Evolutionary conservation across 108 stramenopile species (phyloP).

Genomic region (Aurantiochytrium sp.): DNA sequence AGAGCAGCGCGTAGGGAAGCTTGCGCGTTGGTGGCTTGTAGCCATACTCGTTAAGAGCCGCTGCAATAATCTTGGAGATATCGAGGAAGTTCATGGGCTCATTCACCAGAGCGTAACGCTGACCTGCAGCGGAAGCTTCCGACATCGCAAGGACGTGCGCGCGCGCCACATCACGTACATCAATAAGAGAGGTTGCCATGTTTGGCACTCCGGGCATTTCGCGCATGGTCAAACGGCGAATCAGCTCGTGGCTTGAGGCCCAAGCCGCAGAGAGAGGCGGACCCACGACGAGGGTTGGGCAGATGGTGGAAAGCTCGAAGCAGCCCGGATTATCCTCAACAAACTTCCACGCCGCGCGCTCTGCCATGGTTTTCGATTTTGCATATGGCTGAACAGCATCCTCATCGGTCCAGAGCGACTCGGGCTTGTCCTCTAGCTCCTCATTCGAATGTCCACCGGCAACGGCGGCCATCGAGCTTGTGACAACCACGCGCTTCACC

Average conservation of each 20-base stretch:
- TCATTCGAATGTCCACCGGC: neutral
- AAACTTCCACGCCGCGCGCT: constrained; percentile 23
- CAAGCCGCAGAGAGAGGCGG: neutral
- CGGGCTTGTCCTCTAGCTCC: neutral
- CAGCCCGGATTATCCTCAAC: neutral
- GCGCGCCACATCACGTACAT: constrained; percentile 17
- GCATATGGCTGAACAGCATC: neutral
- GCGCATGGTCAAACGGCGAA: neutral
- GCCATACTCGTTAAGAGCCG: neutral
- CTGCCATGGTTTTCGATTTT: constrained; percentile 6
- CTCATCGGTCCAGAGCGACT: neutral
- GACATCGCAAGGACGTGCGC: neutral
- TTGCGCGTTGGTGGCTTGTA: neutral
- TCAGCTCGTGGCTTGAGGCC: neutral
- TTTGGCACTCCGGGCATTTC: constrained; percentile 1
- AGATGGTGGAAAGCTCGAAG: constrained; percentile 5
- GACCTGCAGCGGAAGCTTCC: neutral
- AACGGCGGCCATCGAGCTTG: neutral
- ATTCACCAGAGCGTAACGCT: neutral
- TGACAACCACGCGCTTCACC: constrained; percentile 17
- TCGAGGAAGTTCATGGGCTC: neutral
- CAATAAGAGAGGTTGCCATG: neutral
- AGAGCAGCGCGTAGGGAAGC: neutral
- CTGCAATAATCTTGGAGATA: neutral
- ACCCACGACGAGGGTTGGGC: neutral